phyloP scores from a whole-genome alignment of 805 yeast genomes.

The Starmerella sirachaensis region DNA sequence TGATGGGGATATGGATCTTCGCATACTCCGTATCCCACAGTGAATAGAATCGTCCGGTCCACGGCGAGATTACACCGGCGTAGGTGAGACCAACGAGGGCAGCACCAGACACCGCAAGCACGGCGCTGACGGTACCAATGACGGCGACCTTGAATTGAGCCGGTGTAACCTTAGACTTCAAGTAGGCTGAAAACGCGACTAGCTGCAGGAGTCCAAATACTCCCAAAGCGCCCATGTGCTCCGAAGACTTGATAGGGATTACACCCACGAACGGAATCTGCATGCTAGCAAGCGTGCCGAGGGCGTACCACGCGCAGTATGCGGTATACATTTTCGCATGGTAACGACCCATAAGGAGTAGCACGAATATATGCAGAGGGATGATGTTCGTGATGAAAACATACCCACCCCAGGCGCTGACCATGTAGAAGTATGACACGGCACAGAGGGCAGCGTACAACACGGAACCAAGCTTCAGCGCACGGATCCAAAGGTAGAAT shows the following conservation, averaged over 20 bases:
- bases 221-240: constrained; percentile 97
- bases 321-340: constrained; percentile 72
- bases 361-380: constrained; percentile 85
- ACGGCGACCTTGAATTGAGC: constrained; percentile 48
- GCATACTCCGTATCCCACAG: constrained; percentile 98
- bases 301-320: constrained; percentile 90
- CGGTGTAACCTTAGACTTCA: constrained; percentile 60
- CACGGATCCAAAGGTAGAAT: constrained; percentile 90
- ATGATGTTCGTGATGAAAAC: constrained; percentile 96
- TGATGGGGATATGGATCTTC: constrained; percentile 93
- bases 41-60: constrained; percentile 99
- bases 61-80: constrained; percentile 91
- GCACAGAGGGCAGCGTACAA: constrained; percentile 77
- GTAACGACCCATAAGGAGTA: constrained; percentile 90
- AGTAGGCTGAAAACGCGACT: constrained; percentile 72
- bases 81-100: constrained; percentile 74
- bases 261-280: constrained; percentile 98
- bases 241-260: constrained; percentile 90
- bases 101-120: constrained; percentile 51
- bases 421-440: constrained; percentile 92
- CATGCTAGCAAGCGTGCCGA: constrained; percentile 98
- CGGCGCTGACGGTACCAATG: constrained; percentile 42
- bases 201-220: constrained; percentile 91
- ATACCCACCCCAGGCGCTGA: constrained; percentile 99
- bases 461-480: constrained; percentile 81